phyloP scores from a whole-genome alignment of 768 basidiomycete species.

The Tulasnella calospora region DNA sequence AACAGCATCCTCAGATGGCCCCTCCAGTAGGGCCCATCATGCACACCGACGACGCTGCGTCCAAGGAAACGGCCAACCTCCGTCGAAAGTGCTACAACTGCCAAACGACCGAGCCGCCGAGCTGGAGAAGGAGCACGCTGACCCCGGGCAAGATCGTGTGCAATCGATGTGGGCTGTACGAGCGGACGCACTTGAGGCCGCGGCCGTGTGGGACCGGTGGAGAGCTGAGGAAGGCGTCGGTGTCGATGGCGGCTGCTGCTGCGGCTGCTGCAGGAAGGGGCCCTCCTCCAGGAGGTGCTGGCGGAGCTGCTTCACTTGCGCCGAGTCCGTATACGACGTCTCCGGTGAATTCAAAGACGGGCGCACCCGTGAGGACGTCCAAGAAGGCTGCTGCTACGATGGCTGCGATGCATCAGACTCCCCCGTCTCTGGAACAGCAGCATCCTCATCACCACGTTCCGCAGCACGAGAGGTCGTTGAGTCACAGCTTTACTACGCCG shows the following conservation, averaged over 20 bases:
- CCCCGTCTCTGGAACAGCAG: background rate
- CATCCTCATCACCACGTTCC: slow-evolving; percentile 10
- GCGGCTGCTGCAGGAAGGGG: slow-evolving; percentile 20
- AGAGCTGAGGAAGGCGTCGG: slow-evolving; percentile 19
- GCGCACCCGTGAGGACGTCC: slow-evolving; percentile 16
- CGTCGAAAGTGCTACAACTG: slow-evolving; percentile 78
- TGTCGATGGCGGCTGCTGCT: background rate
- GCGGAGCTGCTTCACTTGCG: background rate
- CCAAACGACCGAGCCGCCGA: slow-evolving; percentile 77
- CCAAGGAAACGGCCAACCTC: slow-evolving; percentile 72
- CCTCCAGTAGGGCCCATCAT: slow-evolving; percentile 34
- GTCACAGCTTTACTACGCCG: background rate
- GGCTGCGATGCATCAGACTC: background rate
- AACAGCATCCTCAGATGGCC: background rate
- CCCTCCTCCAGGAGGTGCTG: background rate
- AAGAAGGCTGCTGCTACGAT: slow-evolving; percentile 16
- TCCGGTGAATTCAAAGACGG: slow-evolving; percentile 21
- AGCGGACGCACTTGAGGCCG: slow-evolving; percentile 79
- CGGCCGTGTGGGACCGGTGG: slow-evolving; percentile 44
- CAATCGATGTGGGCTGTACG: slow-evolving; percentile 90
- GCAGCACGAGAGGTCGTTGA: background rate
- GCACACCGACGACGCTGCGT: slow-evolving; percentile 73
- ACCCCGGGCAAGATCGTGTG: slow-evolving; percentile 82
- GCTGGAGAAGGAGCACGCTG: slow-evolving; percentile 72
- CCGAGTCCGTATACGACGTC: slow-evolving; percentile 9